These are phyloP conservation scores for Anethum foeniculum DNA, from an alignment of 140 eudicot species.

Conservation along the genomic window DNA sequence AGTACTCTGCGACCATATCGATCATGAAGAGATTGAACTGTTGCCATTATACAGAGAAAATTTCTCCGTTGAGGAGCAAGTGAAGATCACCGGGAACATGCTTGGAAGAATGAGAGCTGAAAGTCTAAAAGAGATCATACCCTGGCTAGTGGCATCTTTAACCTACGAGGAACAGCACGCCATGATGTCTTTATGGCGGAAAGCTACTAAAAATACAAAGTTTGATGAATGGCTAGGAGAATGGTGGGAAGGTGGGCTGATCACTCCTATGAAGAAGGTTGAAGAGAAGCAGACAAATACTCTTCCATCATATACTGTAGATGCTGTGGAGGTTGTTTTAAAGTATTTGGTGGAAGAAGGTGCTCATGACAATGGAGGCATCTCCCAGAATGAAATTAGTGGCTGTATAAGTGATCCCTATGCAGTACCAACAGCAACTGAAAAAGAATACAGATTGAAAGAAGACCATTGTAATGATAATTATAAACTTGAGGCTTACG, in stretches of 20 bases:
- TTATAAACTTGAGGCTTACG: slow-evolving; percentile 22
- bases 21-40: slow-evolving; percentile 71
- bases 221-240: slow-evolving; percentile 82
- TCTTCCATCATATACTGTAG: slow-evolving; percentile 31
- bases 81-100: slow-evolving; percentile 71
- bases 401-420: slow-evolving; percentile 8
- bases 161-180: slow-evolving; percentile 59
- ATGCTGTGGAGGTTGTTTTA: slow-evolving; percentile 40
- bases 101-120: slow-evolving; percentile 85
- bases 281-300: slow-evolving; percentile 32
- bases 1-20: slow-evolving; percentile 59
- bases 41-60: slow-evolving; percentile 63
- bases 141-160: slow-evolving; percentile 66
- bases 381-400: slow-evolving; percentile 5
- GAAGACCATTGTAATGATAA: slow-evolving; percentile 25
- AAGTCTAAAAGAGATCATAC: slow-evolving; percentile 68
- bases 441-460: slow-evolving; percentile 12
- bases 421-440: slow-evolving; percentile 16
- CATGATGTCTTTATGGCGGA: slow-evolving; percentile 66
- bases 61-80: slow-evolving; percentile 74
- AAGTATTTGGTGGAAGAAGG: slow-evolving; percentile 39
- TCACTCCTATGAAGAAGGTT: slow-evolving; percentile 24
- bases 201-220: slow-evolving; percentile 65
- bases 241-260: slow-evolving; percentile 87
- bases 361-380: slow-evolving; percentile 13